phyloP scores from a whole-genome alignment of 176 grass and related monocot species.

The Elaeis guineensis region DNA sequence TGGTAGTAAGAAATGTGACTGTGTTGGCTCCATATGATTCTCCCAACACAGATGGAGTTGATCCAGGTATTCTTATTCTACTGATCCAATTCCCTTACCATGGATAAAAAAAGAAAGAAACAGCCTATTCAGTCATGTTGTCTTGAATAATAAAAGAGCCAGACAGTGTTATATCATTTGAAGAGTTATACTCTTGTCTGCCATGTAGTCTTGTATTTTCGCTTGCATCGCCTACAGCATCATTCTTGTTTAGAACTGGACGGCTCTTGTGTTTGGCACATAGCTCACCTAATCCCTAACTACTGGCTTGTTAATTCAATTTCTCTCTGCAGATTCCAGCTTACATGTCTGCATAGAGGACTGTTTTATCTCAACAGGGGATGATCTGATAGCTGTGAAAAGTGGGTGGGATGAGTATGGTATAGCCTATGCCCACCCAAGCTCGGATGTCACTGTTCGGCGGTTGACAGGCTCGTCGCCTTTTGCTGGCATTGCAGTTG shows the following conservation, averaged over 20 bases:
- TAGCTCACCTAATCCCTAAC: background rate
- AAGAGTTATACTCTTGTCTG: too few relatives aligned
- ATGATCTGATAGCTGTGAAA: constrained; percentile 75
- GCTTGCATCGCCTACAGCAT: too few relatives aligned
- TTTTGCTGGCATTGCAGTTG: constrained; percentile 63
- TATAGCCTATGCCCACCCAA: constrained; percentile 50
- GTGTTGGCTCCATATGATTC: constrained; percentile 84
- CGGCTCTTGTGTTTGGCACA: too few relatives aligned
- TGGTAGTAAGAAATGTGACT: constrained; percentile 76
- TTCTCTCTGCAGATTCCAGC: constrained; percentile 57
- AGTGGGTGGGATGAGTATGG: constrained; percentile 98
- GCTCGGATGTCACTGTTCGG: constrained; percentile 65
- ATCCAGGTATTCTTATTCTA: constrained; percentile 49
- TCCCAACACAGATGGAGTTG: constrained; percentile 85
- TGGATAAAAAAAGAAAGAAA: too few relatives aligned
- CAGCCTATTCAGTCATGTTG: too few relatives aligned
- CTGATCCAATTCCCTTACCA: too few relatives aligned
- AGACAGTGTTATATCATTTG: too few relatives aligned
- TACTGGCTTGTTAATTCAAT: constrained; percentile 4
- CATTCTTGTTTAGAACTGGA: too few relatives aligned
- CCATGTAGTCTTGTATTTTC: too few relatives aligned
- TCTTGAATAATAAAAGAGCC: too few relatives aligned
- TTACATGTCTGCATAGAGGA: constrained; percentile 85
- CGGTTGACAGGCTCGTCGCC: constrained; percentile 58
- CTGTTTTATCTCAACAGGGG: constrained; percentile 83